Evolutionary conservation across 306 rosid genomes (phyloP).

Genomic region (Hippophae tibetana): DNA sequence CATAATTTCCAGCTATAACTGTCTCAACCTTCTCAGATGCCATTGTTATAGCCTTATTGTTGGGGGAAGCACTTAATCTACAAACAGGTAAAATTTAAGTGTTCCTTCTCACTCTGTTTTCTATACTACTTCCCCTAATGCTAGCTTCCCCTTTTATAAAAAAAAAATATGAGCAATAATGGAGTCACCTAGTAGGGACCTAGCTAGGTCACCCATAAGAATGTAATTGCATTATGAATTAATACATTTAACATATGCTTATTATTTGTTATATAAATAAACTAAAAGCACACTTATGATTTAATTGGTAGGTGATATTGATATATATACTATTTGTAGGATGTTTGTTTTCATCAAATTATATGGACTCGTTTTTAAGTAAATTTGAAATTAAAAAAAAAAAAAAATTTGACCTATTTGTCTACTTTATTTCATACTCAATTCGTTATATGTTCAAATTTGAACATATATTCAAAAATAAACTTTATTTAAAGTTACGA

Average conservation of each 20-base stretch:
- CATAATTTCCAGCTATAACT: slow-evolving; percentile 78
- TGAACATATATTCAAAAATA: no score
- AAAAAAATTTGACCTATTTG: no score
- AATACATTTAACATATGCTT: background rate
- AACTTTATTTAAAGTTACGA: no score
- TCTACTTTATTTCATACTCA: no score
- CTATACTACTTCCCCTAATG: slow-evolving; percentile 13
- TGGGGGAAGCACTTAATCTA: slow-evolving; percentile 21
- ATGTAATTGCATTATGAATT: background rate
- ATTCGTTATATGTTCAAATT: no score
- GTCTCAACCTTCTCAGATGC: slow-evolving; percentile 98
- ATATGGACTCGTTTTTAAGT: no score
- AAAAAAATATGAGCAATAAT: slow-evolving; percentile 24
- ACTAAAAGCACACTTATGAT: no score
- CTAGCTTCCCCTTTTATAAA: slow-evolving; percentile 20
- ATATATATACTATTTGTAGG: background rate
- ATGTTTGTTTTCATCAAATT: no score
- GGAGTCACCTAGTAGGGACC: slow-evolving; percentile 36
- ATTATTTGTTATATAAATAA: no score
- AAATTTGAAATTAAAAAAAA: no score
- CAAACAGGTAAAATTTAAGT: slow-evolving; percentile 33
- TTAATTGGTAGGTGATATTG: slow-evolving; percentile 6
- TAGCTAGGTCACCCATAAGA: slow-evolving; percentile 29
- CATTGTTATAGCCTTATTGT: slow-evolving; percentile 34
- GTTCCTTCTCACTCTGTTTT: background rate